Base-by-base conservation (phyloP, 1,284 basidiomycete genomes). In the Cutaneotrichosporon sp. region DNA sequence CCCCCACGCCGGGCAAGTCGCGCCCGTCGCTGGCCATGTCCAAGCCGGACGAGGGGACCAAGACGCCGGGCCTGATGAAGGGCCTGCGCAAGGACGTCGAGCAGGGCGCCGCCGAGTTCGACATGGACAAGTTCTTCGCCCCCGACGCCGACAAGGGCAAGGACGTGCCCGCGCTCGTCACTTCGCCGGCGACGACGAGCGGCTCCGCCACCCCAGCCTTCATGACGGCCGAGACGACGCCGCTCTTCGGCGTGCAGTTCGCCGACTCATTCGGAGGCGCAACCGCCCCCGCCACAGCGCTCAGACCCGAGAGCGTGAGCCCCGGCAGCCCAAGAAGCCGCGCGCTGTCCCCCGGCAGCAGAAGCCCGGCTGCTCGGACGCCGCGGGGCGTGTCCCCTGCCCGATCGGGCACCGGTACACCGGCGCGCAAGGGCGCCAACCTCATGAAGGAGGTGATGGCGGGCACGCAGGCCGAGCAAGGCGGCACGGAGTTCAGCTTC, bases 51-150 rank as follows among this genome's bases (percentile, higher is more conserved):
- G 55, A 47, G 3, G 24, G 24, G 46, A 25, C 45, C 22, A 22
- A 25, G 45, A 22, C 22, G 24, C 45, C 22, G 11, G 45, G 83
- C 69, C 77, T 94, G 71, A 88, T 95, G 74, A 78, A 78, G 66
- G 73, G 73, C 34, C 69, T 77, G 34, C 74, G 76, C 60, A 72
- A 76, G 60, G 75, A 78, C 59, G 73, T 75, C 24, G 68, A 73
- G 60, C 80, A 81, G 61, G 80, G 79, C 29, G 76, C 66, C 14
- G 72, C 75, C 69, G 79, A 78, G 58, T 80, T 81, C 61, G 71
- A 78, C 58, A 79, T 81, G 76, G 72, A 74, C 38, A 69, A 64
- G 36, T 81, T 81, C 67, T 57, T 57, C 8, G 54, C 34, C 13
- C 54, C 54, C 5, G 18, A 25, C n/a, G n/a, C n/a, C 29, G 47